phyloP scores from a whole-genome alignment of 2,329 filamentous ascomycete species.

The Teratosphaeria viscida region DNA sequence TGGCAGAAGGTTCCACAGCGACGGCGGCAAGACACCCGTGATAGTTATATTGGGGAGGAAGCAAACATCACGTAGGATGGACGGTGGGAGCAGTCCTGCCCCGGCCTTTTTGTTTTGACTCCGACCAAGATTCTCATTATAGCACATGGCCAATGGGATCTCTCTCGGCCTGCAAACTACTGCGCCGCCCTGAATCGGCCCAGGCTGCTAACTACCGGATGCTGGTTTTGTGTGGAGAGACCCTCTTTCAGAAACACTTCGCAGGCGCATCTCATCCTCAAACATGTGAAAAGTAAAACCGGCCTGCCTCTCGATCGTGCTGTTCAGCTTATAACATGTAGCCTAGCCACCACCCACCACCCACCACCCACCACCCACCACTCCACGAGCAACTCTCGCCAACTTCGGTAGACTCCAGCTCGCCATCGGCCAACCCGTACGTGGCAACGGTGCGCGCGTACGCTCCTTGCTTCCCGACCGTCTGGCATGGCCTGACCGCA shows the following conservation, averaged over 20 bases:
- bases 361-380: background rate
- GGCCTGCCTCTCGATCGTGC: background rate
- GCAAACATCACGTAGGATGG: background rate
- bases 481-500: background rate
- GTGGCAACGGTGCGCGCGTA: background rate
- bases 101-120: background rate
- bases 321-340: background rate
- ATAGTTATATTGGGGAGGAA: background rate
- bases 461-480: background rate
- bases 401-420: background rate
- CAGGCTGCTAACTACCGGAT: background rate
- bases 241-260: no score
- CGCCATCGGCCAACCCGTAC: background rate
- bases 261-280: no score
- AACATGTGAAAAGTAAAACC: no score
- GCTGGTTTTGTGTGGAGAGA: background rate
- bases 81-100: background rate
- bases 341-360: no score
- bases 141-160: background rate
- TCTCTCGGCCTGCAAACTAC: background rate
- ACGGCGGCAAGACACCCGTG: background rate
- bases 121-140: background rate
- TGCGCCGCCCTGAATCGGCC: background rate
- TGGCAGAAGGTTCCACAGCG: background rate
- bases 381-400: no score